Percentiles rank a stretch among this genome's conserved stretches.
Conservation (phyloP, 331 rosid species). For the Acacia pycnantha region DNA sequence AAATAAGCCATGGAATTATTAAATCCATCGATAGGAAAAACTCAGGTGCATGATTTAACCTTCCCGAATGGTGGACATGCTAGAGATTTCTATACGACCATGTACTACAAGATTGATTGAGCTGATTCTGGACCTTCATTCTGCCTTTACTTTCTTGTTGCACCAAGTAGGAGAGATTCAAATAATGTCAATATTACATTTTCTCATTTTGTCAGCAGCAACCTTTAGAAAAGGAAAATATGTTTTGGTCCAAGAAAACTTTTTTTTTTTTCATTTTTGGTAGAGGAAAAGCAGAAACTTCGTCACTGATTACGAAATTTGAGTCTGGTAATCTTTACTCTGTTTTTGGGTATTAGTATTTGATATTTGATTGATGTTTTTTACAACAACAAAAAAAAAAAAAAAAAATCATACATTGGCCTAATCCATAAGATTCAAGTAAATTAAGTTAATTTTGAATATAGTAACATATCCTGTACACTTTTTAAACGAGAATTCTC, state of each 20-base stretch:
- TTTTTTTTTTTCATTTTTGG: not conserved
- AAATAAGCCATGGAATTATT: not conserved
- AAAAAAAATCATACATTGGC: not conserved
- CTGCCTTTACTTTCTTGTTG: not conserved
- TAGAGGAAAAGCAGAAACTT: not conserved
- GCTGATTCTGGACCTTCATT: not conserved
- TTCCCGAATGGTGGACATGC: not conserved
- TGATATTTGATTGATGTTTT: not conserved
- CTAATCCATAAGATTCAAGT: not conserved
- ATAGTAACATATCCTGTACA: not conserved
- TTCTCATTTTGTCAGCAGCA: not conserved
- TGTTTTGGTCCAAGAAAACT: not conserved
- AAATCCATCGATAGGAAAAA: not conserved
- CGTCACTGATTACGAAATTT: not conserved
- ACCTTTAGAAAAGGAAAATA: not conserved
- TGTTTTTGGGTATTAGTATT: not conserved
- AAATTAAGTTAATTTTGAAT: too few relatives aligned
- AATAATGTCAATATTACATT: not conserved
- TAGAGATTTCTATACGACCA: not conserved
- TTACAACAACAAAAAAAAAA: not conserved
- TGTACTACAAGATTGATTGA: not conserved
- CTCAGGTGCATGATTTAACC: not conserved
- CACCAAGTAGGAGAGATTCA: not conserved
- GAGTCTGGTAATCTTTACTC: not conserved
- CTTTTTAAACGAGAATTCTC: not conserved